Evolutionary conservation across 345 rosid species (phyloP).

Genomic region (Salix exigua): DNA sequence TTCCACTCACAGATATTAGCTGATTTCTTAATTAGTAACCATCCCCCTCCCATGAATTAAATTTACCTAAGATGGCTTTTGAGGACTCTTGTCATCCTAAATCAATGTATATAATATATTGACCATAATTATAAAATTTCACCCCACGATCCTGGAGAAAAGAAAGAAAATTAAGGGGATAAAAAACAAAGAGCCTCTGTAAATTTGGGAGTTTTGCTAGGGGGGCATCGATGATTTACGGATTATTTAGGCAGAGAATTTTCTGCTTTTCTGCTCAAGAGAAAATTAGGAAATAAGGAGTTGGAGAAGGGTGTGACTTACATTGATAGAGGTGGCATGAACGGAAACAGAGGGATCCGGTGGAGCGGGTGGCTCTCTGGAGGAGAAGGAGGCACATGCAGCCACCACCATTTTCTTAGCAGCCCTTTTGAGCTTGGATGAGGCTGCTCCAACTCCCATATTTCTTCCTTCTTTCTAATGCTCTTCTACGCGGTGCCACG

Average conservation of each 20-base stretch:
- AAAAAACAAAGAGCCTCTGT: background rate
- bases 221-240: background rate
- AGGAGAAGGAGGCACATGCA: conserved; percentile 70
- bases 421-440: conserved; percentile 57
- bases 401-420: conserved; percentile 60
- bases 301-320: conserved; percentile 15
- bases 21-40: background rate
- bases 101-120: background rate
- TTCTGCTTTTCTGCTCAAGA: background rate
- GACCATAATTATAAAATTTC: background rate
- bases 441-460: conserved; percentile 41
- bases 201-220: background rate
- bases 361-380: conserved; percentile 32
- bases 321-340: conserved; percentile 18
- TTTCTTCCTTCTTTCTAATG: background rate
- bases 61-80: background rate
- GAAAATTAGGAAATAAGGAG: background rate
- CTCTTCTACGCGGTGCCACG: background rate
- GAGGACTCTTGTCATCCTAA: background rate
- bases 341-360: conserved; percentile 22
- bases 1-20: background rate
- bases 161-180: background rate
- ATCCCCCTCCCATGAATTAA: background rate
- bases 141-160: background rate
- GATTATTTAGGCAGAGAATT: background rate